Evolutionary conservation across 768 basidiomycete species (phyloP).

Genomic region (Gymnopilus dilepis): DNA sequence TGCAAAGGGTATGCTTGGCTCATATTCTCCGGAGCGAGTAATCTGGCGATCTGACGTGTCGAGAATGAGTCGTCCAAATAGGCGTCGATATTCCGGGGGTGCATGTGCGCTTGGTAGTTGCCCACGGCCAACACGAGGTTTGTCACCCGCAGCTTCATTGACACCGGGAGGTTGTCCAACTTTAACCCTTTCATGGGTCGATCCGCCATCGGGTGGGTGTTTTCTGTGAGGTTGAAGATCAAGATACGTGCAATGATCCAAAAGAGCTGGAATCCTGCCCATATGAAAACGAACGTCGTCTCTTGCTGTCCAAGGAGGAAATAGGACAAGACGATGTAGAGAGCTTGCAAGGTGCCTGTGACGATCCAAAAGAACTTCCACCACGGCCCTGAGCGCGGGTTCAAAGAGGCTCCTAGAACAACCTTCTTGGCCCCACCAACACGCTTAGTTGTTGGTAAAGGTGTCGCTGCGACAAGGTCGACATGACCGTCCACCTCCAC

Average conservation of each 20-base stretch:
- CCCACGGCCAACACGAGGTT: slow-evolving; percentile 1
- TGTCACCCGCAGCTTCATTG: not conserved
- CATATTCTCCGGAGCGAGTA: not conserved
- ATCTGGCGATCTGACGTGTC: not conserved
- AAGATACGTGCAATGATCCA: slow-evolving; percentile 29
- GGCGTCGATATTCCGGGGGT: not conserved
- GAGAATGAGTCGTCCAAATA: slow-evolving; percentile 1
- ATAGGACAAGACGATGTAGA: slow-evolving; percentile 27
- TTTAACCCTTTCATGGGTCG: slow-evolving; percentile 5
- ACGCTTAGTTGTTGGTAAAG: slow-evolving; percentile 26
- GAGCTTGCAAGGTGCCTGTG: slow-evolving; percentile 26
- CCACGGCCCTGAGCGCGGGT: slow-evolving; percentile 14
- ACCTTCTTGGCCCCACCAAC: slow-evolving; percentile 26
- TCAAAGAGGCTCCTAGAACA: slow-evolving; percentile 27
- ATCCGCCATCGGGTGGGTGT: slow-evolving; percentile 9
- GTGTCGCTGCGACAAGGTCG: slow-evolving; percentile 28
- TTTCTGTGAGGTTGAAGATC: slow-evolving; percentile 25
- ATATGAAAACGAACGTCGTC: slow-evolving; percentile 21
- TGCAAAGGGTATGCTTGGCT: not conserved
- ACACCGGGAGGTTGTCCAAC: not conserved
- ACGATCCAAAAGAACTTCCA: slow-evolving; percentile 31
- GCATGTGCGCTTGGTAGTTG: slow-evolving; percentile 2
- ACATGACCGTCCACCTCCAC: slow-evolving; percentile 13
- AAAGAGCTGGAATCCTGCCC: slow-evolving; percentile 30
- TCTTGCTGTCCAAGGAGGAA: slow-evolving; percentile 21